phyloP scores from a whole-genome alignment of 768 basidiomycete genomes.

The Tricholoma furcatifolium region DNA sequence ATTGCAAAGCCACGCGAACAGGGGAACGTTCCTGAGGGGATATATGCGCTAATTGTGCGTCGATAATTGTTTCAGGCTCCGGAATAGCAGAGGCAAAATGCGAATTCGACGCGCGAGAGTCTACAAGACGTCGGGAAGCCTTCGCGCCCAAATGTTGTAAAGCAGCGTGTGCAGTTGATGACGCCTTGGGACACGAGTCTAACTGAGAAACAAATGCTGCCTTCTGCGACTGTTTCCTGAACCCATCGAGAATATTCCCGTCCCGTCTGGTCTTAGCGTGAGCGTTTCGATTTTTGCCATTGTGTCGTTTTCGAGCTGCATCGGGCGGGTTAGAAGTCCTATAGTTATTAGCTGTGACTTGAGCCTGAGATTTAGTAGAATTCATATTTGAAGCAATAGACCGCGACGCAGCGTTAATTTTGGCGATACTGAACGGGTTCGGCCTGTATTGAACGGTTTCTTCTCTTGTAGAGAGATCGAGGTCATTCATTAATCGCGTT shows the following conservation, averaged over 20 bases:
- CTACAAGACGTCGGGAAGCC: not conserved
- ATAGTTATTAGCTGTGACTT: too few relatives aligned
- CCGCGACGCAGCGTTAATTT: constrained; percentile 69
- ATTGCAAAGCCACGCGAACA: too few relatives aligned
- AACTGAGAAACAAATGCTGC: not conserved
- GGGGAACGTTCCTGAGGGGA: too few relatives aligned
- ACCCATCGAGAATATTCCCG: constrained; percentile 41
- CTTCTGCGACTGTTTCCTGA: constrained; percentile 39
- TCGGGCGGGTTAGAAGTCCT: not conserved
- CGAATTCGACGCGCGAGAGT: not conserved
- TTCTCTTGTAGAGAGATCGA: constrained; percentile 60
- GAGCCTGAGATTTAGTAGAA: not conserved
- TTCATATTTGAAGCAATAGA: not conserved
- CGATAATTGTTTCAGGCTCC: too few relatives aligned
- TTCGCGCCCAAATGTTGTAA: not conserved
- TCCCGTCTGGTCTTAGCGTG: not conserved
- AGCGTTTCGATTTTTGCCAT: not conserved
- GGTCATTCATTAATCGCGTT: constrained; percentile 36
- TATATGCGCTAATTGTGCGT: too few relatives aligned
- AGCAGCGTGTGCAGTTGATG: not conserved
- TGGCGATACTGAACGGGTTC: constrained; percentile 81
- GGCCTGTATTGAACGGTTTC: constrained; percentile 67
- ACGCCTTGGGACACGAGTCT: not conserved
- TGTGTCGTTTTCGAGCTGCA: not conserved
- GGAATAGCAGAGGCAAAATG: not conserved